phyloP scores from a whole-genome alignment of 2,329 filamentous ascomycete species.

The Botryosphaeria dothidea region DNA sequence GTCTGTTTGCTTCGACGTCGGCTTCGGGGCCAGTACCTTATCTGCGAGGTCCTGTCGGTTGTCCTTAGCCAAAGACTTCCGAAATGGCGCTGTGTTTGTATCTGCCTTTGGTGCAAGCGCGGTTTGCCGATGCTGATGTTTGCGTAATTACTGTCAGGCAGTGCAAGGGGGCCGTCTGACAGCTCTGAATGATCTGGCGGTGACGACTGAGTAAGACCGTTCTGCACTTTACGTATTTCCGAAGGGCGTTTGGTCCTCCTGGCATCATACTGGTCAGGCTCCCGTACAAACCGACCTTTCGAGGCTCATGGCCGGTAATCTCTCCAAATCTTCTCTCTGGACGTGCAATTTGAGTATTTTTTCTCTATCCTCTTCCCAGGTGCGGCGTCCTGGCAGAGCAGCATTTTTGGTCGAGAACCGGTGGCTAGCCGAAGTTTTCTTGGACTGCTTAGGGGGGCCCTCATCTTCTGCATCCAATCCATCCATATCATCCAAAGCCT shows the following conservation, averaged over 20 bases:
- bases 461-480: slow-evolving; percentile 11
- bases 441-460: slow-evolving; percentile 29
- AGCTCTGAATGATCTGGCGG: not conserved
- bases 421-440: slow-evolving; percentile 40
- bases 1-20: not conserved
- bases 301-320: no score
- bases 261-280: slow-evolving; percentile 14
- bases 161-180: not conserved
- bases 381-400: slow-evolving; percentile 44
- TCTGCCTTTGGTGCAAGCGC: not conserved
- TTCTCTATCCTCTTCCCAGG: not conserved
- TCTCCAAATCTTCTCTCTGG: not conserved
- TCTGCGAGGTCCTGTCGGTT: slow-evolving; percentile 26
- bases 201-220: slow-evolving; percentile 8
- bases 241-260: not conserved
- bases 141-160: not conserved
- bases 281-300: not conserved
- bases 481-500: slow-evolving; percentile 18
- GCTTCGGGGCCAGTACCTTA: no score
- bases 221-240: slow-evolving; percentile 3
- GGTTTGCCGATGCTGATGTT: not conserved
- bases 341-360: not conserved
- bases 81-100: slow-evolving; percentile 20
- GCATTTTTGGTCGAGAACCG: slow-evolving; percentile 42
- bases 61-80: slow-evolving; percentile 30